Percentiles rank a stretch among this genome's conserved stretches.
Evolutionary conservation across 2,329 filamentous ascomycete species (phyloP).

Genomic region (Alternaria arbusti): DNA sequence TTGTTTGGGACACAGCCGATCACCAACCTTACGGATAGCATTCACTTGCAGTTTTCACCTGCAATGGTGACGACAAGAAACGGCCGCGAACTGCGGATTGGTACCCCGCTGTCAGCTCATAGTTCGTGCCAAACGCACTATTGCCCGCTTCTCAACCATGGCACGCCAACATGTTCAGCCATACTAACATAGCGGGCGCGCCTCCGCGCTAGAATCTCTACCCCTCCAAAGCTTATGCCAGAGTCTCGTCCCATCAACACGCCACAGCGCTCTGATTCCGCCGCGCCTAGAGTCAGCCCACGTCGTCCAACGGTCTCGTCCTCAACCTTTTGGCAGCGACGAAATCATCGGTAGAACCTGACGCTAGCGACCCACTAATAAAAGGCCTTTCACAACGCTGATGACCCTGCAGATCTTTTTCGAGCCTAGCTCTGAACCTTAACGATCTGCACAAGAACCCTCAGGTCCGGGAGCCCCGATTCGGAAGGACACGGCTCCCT

Average conservation of each 20-base stretch:
- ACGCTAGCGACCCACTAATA: not conserved
- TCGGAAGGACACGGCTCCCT: not conserved
- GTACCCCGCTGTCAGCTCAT: constrained; percentile 16
- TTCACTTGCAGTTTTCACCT: not conserved
- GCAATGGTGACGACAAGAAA: constrained; percentile 16
- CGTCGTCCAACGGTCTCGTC: not conserved
- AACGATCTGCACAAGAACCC: constrained; percentile 7
- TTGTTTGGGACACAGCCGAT: not conserved
- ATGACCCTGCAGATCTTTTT: constrained; percentile 13
- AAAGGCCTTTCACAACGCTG: constrained; percentile 1
- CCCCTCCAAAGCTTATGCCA: constrained; percentile 2
- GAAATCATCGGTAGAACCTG: not conserved
- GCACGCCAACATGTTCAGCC: constrained; percentile 4
- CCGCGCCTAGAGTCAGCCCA: not conserved
- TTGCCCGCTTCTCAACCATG: constrained; percentile 8
- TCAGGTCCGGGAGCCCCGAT: not conserved
- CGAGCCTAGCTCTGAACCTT: not conserved
- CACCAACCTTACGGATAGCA: not conserved
- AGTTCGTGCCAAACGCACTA: constrained; percentile 4
- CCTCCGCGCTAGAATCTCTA: not conserved
- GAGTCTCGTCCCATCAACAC: not conserved
- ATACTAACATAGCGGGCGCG: not conserved
- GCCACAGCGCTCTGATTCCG: not conserved
- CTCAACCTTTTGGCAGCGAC: not conserved
- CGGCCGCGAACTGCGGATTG: constrained; percentile 7